Conservation (phyloP, 352 stramenopile genomes). For the Phytophthora pistaciae region DNA sequence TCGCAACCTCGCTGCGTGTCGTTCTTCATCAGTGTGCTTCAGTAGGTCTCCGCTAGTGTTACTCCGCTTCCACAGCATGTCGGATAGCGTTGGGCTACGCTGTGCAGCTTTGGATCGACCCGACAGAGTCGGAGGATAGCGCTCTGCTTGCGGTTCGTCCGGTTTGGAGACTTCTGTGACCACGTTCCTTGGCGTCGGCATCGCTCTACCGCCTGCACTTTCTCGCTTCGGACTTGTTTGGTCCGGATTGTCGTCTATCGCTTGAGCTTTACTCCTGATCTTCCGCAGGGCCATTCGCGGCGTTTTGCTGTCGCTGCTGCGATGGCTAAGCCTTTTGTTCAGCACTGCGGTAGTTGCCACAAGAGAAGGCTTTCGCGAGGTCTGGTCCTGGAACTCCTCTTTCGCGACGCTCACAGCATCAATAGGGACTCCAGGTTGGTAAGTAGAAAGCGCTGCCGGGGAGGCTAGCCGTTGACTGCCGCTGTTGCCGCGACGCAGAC, state of each 20-base stretch:
- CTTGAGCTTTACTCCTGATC: background rate
- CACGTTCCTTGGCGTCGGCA: background rate
- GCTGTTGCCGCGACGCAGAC: background rate
- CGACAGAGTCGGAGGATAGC: conserved; percentile 3
- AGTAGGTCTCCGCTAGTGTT: conserved; percentile 1
- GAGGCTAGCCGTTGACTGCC: background rate
- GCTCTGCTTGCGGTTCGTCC: background rate
- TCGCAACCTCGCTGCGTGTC: background rate
- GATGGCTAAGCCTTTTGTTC: background rate
- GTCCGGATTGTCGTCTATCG: background rate
- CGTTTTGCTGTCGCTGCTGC: background rate
- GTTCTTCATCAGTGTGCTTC: conserved; percentile 1
- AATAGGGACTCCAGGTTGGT: background rate
- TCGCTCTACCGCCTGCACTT: no score
- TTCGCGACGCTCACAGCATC: background rate
- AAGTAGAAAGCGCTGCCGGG: background rate
- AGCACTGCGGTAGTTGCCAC: background rate
- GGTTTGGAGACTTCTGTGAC: background rate
- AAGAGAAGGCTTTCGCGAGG: background rate
- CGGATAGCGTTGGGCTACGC: conserved; percentile 3
- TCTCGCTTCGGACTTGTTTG: background rate
- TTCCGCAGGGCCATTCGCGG: background rate
- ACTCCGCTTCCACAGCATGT: conserved; percentile 21
- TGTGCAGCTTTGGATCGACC: conserved; percentile 3
- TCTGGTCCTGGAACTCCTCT: background rate